Conservation (phyloP, 345 rosid genomes). For the Rhodamnia argentea region DNA sequence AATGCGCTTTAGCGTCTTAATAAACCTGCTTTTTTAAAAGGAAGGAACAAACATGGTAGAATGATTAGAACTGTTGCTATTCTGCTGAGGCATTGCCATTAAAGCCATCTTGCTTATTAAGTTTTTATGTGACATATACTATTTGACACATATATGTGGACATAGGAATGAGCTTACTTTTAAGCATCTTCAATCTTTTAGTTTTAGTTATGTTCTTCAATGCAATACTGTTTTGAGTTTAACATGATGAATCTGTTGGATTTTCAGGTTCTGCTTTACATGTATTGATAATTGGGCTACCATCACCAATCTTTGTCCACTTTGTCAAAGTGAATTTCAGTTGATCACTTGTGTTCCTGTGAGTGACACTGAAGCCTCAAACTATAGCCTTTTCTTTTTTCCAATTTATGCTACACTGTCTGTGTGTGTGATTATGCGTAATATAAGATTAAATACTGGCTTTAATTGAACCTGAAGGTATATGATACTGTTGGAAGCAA, state of each 20-base stretch:
- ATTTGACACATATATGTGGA: background rate
- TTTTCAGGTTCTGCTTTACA: slow-evolving; percentile 92
- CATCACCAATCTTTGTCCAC: slow-evolving; percentile 94
- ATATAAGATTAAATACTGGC: background rate
- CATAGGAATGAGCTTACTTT: background rate
- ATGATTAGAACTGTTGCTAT: background rate
- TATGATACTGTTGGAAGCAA: slow-evolving; percentile 76
- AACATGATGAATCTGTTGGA: slow-evolving; percentile 7
- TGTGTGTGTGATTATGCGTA: background rate
- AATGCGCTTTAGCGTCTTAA: background rate
- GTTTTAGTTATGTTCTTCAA: background rate
- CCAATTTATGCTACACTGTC: background rate
- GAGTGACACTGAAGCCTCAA: slow-evolving; percentile 19
- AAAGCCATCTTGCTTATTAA: background rate
- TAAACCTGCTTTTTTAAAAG: background rate
- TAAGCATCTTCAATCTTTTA: background rate
- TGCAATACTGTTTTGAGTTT: background rate
- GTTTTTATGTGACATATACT: background rate
- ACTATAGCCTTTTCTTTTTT: background rate
- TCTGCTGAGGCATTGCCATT: background rate
- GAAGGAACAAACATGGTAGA: background rate
- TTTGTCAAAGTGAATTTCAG: slow-evolving; percentile 96
- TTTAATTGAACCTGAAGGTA: slow-evolving; percentile 45
- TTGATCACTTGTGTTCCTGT: slow-evolving; percentile 94
- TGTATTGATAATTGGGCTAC: slow-evolving; percentile 98